Percentiles rank a stretch among this genome's conserved stretches.
Evolutionary conservation across 2,329 filamentous ascomycete species (phyloP).

Genomic region (Fonsecaea nubica): DNA sequence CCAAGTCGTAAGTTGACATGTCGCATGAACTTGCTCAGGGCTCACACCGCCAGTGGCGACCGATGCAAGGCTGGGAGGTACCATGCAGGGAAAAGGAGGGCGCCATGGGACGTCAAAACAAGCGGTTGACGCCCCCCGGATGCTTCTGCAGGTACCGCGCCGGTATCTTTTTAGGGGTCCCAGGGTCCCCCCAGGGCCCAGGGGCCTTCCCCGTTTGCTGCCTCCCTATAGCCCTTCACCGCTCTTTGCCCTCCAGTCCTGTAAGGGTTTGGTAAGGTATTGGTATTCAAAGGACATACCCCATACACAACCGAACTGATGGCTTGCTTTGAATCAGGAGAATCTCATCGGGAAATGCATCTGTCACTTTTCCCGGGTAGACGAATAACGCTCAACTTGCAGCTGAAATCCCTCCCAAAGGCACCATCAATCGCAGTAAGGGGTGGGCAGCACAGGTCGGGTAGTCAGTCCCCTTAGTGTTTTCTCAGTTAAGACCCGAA

Average conservation of each 20-base stretch:
- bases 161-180: not conserved
- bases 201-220: not conserved
- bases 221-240: slow-evolving; percentile 25
- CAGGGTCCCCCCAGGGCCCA: not conserved
- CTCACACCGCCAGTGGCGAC: slow-evolving; percentile 4
- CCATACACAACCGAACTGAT: slow-evolving; percentile 1
- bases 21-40: slow-evolving; percentile 4
- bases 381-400: not conserved
- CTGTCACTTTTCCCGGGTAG: not conserved
- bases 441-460: not conserved
- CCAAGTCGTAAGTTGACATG: not conserved
- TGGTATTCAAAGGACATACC: slow-evolving; percentile 16
- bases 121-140: slow-evolving; percentile 24
- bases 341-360: not conserved
- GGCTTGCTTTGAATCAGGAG: slow-evolving; percentile 1
- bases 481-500: not conserved
- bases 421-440: not conserved
- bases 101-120: slow-evolving; percentile 26
- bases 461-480: not conserved
- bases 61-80: slow-evolving; percentile 28
- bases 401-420: not conserved
- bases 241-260: slow-evolving; percentile 13
- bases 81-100: slow-evolving; percentile 19
- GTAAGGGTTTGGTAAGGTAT: slow-evolving; percentile 27
- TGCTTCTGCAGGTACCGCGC: slow-evolving; percentile 31